Percentiles rank a stretch among this genome's conserved stretches.
These are phyloP conservation scores for Echium plantagineum DNA, from an alignment of 257 asterid genomes.

Conservation along the genomic window DNA sequence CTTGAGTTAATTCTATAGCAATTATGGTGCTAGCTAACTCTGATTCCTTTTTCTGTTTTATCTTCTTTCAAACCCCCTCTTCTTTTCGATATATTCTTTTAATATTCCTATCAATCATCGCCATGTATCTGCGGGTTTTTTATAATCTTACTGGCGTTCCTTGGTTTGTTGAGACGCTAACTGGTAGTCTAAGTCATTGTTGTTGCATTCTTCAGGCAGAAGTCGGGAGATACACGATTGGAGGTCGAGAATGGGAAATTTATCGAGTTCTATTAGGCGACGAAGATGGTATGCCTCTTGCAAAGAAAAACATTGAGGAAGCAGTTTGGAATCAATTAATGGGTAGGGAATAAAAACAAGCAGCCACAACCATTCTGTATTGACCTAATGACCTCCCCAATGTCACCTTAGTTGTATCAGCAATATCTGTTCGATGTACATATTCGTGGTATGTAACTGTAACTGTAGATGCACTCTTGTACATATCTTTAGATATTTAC, in stretches of 20 bases:
- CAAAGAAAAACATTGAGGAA: slow-evolving; percentile 47
- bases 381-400: background rate
- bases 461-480: no score
- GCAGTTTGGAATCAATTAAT: slow-evolving; percentile 79
- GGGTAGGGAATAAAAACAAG: slow-evolving; percentile 48
- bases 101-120: no score
- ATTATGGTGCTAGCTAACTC: background rate
- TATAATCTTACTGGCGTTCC: no score
- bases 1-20: background rate
- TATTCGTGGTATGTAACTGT: background rate
- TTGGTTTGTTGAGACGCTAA: background rate
- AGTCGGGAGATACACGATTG: slow-evolving; percentile 52
- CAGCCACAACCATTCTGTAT: slow-evolving; percentile 1
- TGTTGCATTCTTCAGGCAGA: slow-evolving; percentile 49
- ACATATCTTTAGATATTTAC: no score
- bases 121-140: no score
- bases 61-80: background rate
- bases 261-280: slow-evolving; percentile 70
- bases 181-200: background rate
- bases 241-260: slow-evolving; percentile 83
- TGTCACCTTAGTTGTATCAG: background rate
- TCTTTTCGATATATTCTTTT: no score
- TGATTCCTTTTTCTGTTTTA: background rate
- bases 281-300: slow-evolving; percentile 38
- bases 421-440: background rate